Percentiles rank a stretch among this genome's conserved stretches.
Conservation (phyloP, 306 rosid species). For the Cucurbita maxima region DNA sequence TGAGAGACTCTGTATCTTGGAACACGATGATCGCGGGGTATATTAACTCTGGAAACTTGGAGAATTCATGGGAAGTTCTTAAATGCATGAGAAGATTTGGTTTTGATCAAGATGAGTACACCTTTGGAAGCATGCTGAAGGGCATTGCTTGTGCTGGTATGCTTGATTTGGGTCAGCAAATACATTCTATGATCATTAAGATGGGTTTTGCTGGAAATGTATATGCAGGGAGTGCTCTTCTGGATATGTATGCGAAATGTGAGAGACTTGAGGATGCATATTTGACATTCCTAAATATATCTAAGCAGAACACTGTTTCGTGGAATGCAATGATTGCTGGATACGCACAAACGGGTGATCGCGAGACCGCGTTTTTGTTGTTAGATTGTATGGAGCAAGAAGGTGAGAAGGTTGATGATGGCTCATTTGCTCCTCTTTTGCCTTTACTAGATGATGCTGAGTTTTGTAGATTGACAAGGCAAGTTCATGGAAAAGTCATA, state of each 20-base stretch:
- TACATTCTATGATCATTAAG: conserved; percentile 50
- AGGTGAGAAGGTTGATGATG: conserved; percentile 46
- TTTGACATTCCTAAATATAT: conserved; percentile 29
- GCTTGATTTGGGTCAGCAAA: conserved; percentile 36
- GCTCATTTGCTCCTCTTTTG: conserved; percentile 61
- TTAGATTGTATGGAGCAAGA: conserved; percentile 43
- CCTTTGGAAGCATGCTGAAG: conserved; percentile 69
- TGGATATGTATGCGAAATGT: conserved; percentile 87
- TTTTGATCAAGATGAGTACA: conserved; percentile 30
- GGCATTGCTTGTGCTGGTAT: conserved; percentile 27
- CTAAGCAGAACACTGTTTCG: conserved; percentile 33
- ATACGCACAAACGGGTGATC: conserved; percentile 38
- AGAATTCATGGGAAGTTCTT: conserved; percentile 26
- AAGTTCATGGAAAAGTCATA: conserved; percentile 47
- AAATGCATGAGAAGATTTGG: conserved; percentile 35
- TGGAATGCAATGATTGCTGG: conserved; percentile 74
- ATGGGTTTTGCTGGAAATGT: conserved; percentile 32
- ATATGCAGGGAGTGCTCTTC: conserved; percentile 51
- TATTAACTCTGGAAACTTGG: conserved; percentile 21
- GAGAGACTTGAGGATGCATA: conserved; percentile 48
- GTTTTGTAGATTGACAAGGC: conserved; percentile 23
- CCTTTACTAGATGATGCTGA: conserved; percentile 47
- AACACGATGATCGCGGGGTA: conserved; percentile 50
- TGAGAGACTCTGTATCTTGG: conserved; percentile 64
- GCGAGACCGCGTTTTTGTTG: conserved; percentile 27